Conservation (phyloP, 768 basidiomycete genomes). For the Rhodotorula paludigena region DNA sequence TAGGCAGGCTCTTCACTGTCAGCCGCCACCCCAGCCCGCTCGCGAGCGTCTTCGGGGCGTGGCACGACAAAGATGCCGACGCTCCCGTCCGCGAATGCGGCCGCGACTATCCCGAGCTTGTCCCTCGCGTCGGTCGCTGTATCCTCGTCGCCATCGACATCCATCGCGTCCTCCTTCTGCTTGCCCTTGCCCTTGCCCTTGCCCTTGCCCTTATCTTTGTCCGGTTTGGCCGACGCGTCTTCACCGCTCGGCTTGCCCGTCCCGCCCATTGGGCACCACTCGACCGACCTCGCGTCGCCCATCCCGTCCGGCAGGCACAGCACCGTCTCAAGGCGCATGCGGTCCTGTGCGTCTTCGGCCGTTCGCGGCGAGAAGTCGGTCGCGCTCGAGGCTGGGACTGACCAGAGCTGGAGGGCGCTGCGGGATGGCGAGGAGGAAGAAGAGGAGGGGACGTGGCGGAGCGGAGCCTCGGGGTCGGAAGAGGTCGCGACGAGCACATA, state of each 20-base stretch:
- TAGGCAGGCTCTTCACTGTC: constrained; percentile 50
- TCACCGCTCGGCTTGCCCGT: constrained; percentile 53
- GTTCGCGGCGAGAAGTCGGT: constrained; percentile 6
- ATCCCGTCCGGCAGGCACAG: constrained; percentile 68
- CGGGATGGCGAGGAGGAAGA: constrained; percentile 55
- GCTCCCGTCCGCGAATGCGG: constrained; percentile 81
- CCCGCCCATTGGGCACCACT: constrained; percentile 89
- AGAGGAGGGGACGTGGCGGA: constrained; percentile 48
- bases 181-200: background rate
- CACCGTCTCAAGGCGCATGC: constrained; percentile 59
- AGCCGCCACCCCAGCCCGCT: background rate
- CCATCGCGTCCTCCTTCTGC: background rate
- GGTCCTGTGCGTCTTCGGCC: background rate
- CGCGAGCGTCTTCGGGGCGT: constrained; percentile 59
- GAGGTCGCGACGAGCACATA: constrained; percentile 69
- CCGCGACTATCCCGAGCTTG: constrained; percentile 79
- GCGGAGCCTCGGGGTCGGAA: constrained; percentile 11
- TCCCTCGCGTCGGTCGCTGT: constrained; percentile 43
- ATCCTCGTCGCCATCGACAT: constrained; percentile 20
- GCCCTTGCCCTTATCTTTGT: background rate
- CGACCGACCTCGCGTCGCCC: constrained; percentile 72
- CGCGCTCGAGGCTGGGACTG: background rate
- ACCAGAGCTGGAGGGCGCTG: constrained; percentile 72
- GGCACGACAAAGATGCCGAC: constrained; percentile 74
- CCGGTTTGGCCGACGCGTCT: constrained; percentile 28